A percentile compares a stretch with the other conserved stretches of the same genome.
phyloP scores from a whole-genome alignment of 2,329 filamentous ascomycete species.

The Pseudogymnoascus sp. region DNA sequence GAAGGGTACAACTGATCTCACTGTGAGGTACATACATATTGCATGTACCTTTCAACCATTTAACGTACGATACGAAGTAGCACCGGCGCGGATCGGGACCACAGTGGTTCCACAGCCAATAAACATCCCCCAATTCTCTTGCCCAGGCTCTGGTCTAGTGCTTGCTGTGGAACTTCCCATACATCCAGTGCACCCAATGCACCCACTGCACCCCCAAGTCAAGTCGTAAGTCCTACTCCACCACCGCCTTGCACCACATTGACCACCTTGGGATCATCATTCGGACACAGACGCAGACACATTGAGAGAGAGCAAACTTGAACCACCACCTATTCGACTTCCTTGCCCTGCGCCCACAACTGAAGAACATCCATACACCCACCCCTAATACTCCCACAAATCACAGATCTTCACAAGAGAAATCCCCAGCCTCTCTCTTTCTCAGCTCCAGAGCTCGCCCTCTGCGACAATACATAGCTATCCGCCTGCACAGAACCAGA shows the following conservation, averaged over 20 bases:
- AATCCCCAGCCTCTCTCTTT: background rate
- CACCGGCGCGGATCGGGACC: conserved; percentile 5
- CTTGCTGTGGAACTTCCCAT: background rate
- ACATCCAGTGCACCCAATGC: too few relatives aligned
- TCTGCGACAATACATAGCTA: background rate
- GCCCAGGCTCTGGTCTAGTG: background rate
- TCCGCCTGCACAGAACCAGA: background rate
- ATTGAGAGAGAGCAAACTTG: conserved; percentile 3
- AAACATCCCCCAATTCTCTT: background rate
- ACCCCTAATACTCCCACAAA: conserved; percentile 6
- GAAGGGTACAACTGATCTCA: background rate
- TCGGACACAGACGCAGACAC: background rate
- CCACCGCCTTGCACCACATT: background rate
- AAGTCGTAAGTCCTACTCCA: background rate
- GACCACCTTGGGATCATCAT: conserved; percentile 6
- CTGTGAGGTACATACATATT: background rate
- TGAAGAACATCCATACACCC: background rate
- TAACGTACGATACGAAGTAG: background rate
- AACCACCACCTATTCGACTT: background rate
- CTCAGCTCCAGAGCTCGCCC: background rate
- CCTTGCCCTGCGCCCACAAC: conserved; percentile 1
- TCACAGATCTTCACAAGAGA: background rate
- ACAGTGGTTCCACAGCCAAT: background rate
- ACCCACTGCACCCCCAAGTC: too few relatives aligned
- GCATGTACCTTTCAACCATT: background rate